Base-by-base conservation (phyloP, 164 flowering plant genomes). In the Cinnamomum chago region DNA sequence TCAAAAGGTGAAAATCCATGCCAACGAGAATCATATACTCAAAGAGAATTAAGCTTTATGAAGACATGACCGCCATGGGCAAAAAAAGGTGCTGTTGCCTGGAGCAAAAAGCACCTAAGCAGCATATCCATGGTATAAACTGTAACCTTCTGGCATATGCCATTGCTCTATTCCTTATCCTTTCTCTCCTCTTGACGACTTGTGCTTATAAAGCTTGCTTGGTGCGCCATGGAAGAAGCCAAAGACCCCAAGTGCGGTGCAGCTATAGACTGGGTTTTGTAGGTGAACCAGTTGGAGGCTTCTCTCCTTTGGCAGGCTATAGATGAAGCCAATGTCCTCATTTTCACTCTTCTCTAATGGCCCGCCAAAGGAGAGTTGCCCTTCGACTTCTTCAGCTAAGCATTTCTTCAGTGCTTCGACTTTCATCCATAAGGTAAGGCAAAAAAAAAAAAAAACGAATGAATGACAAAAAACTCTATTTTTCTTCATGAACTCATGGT, bases 41-140 rank as follows among this genome's bases (percentile, higher is more conserved):
- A 18, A 11, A 67, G n/a, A 64, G 23, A 22, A 23, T n/a, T n/a
- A 23, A 65, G 30, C 50, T 67, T 67, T 25, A 27, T 68, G 35
- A 28, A 33, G 58, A 33, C 52, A 17, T 58, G 33, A 24, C 60
- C n/a, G n/a, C 60, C 50, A 28, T 62, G 50, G 65, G 60, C 62
- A 18, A 68, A 24, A 65, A 67, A 78, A 11, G 70, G 65, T 70
- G 14, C 70, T 22, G 64, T 25, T 50, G 3, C 71, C 17, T 1
- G 60, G n/a, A 23, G 20, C 20, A 65, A 33, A 50, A 72, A 74
- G 72, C 65, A 70, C 70, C 25, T 50, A 24, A 76, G 24, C 24
- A 70, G 84, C 76, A 83, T 83, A 83, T 82, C 86, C 88, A 76
- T 74, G 76, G 87, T 79, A 81, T 76, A 40, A 40, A 40, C 47